Evolutionary conservation across 495 filamentous ascomycete species (phyloP).

Genomic region (Penicillium mononematosum): DNA sequence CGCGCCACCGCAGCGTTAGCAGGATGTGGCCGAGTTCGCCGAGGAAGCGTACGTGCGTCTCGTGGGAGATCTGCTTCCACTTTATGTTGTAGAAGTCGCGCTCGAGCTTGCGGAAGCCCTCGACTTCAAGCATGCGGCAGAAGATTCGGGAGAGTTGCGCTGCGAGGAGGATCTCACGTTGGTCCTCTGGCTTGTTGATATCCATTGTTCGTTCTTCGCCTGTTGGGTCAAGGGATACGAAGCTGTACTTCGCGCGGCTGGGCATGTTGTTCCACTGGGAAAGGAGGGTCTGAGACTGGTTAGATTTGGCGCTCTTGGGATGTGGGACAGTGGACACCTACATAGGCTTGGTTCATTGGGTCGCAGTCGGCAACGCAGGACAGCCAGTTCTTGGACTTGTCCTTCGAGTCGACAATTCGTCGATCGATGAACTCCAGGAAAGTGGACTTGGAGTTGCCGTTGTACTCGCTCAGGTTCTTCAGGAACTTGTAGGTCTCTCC

Average conservation of each 20-base stretch:
- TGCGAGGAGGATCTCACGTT: constrained; percentile 46
- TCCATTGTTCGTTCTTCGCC: constrained; percentile 43
- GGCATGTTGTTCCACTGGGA: constrained; percentile 55
- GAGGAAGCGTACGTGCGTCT: constrained; percentile 45
- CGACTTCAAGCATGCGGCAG: constrained; percentile 51
- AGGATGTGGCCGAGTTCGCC: constrained; percentile 47
- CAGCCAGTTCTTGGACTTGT: constrained; percentile 51
- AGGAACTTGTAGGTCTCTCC: constrained; percentile 47
- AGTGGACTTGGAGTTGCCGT: constrained; percentile 46
- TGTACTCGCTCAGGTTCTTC: constrained; percentile 45
- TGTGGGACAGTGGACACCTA: constrained; percentile 23
- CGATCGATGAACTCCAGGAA: constrained; percentile 50
- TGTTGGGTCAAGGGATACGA: constrained; percentile 36
- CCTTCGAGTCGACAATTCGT: constrained; percentile 48
- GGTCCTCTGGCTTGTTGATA: constrained; percentile 40
- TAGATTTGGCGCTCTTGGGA: constrained; percentile 3
- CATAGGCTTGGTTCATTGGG: constrained; percentile 44
- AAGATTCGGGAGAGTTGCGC: constrained; percentile 50
- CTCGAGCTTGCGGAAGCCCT: constrained; percentile 51
- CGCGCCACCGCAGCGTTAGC: constrained; percentile 49
- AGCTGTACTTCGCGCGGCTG: constrained; percentile 48
- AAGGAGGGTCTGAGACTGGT: constrained; percentile 39
- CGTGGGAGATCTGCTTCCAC: constrained; percentile 50
- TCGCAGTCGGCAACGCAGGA: constrained; percentile 48
- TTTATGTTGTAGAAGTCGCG: constrained; percentile 53